A percentile compares a stretch with the other conserved stretches of the same genome.
Conservation (phyloP, 371 early-diverging fungal genomes). For the Mucor plumbeus region DNA sequence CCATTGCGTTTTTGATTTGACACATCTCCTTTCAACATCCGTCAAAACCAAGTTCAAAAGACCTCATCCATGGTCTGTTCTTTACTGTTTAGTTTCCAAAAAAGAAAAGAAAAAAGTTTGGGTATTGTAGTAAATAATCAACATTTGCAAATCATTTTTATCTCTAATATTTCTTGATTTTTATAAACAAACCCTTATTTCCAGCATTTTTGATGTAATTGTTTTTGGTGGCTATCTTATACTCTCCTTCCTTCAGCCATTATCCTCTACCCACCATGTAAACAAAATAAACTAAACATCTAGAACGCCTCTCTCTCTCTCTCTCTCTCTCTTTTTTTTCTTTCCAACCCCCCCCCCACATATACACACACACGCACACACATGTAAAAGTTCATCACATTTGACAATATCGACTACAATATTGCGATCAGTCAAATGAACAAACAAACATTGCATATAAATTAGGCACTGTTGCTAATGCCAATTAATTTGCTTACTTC, state of each 20-base stretch:
- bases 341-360: no score
- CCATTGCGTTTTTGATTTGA: not conserved
- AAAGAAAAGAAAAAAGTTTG: not conserved
- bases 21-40: not conserved
- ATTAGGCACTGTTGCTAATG: not conserved
- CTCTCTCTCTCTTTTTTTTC: no score
- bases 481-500: not conserved
- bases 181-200: not conserved
- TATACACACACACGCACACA: no score
- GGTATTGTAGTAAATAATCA: not conserved
- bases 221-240: not conserved
- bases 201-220: not conserved
- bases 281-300: not conserved
- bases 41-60: not conserved
- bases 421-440: not conserved
- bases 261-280: not conserved
- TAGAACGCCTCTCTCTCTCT: not conserved
- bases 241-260: not conserved
- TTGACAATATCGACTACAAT: not conserved
- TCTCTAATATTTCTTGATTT: not conserved
- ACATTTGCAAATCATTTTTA: not conserved
- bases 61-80: not conserved
- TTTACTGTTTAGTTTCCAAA: not conserved
- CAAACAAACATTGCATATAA: not conserved
- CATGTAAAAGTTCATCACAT: not conserved